phyloP scores from a whole-genome alignment of 192 early-diverging fungal genomes.

The Linnemannia elongata region DNA sequence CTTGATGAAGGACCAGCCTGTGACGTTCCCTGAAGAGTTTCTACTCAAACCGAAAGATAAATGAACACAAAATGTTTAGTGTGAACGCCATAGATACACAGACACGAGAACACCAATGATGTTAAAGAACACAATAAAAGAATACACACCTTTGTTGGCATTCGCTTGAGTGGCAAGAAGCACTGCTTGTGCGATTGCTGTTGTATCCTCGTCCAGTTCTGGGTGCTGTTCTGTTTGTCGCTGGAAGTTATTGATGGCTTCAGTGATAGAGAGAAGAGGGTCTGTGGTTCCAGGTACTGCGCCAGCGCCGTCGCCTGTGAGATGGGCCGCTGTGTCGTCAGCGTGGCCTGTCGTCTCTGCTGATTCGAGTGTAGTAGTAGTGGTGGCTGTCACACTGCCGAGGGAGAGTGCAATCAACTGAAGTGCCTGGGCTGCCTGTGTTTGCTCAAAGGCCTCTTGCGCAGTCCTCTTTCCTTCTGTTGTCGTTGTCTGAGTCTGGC shows the following conservation, averaged over 20 bases:
- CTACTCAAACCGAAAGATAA: background rate
- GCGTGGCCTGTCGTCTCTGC: background rate
- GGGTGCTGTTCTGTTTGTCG: constrained; percentile 10
- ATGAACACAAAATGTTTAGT: background rate
- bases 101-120: no score
- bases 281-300: constrained; percentile 13
- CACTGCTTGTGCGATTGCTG: constrained; percentile 40
- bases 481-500: constrained; percentile 16
- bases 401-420: constrained; percentile 46
- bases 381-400: constrained; percentile 4
- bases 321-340: background rate
- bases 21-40: background rate
- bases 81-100: no score
- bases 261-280: constrained; percentile 22
- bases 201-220: constrained; percentile 30
- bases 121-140: no score
- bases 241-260: constrained; percentile 29
- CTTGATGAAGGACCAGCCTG: background rate
- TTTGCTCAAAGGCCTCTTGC: constrained; percentile 37
- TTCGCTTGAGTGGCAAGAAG: constrained; percentile 29
- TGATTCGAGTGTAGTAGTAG: background rate
- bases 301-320: background rate
- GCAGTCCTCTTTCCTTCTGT: constrained; percentile 17
- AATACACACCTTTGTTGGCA: constrained; percentile 5
- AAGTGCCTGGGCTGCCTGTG: constrained; percentile 40